These are phyloP conservation scores for Coemansia sp. DNA, from an alignment of 192 early-diverging fungal species.

Conservation along the genomic window DNA sequence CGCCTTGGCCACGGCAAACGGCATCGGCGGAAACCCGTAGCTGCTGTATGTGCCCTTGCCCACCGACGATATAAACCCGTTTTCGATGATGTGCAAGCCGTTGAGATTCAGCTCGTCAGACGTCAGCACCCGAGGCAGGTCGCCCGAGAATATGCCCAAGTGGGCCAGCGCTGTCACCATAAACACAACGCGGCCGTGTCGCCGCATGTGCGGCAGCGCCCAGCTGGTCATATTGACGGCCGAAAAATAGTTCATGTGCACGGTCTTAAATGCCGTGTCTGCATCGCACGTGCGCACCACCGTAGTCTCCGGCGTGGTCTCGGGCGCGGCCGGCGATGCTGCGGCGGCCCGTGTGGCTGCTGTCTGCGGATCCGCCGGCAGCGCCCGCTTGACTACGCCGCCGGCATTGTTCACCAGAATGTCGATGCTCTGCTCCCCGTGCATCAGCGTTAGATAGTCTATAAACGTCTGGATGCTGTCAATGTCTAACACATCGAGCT, in stretches of 20 bases:
- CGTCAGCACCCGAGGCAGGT: constrained; percentile 38
- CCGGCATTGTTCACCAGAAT: constrained; percentile 49
- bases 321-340: not conserved
- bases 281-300: constrained; percentile 28
- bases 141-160: constrained; percentile 49
- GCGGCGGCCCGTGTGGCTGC: not conserved
- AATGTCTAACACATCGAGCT: constrained; percentile 34
- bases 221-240: constrained; percentile 33
- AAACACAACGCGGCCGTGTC: constrained; percentile 27
- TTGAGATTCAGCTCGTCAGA: constrained; percentile 29
- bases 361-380: not conserved
- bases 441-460: constrained; percentile 40
- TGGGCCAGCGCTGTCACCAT: constrained; percentile 47
- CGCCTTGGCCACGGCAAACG: constrained; percentile 48
- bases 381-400: constrained; percentile 18
- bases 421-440: constrained; percentile 42
- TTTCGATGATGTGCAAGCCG: constrained; percentile 44
- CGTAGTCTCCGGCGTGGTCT: not conserved
- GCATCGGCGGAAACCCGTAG: constrained; percentile 50
- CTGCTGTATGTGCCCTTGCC: constrained; percentile 29
- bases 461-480: constrained; percentile 32
- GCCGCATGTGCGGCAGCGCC: constrained; percentile 35
- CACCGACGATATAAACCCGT: constrained; percentile 46
- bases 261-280: constrained; percentile 21
- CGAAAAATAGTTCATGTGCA: constrained; percentile 43